phyloP scores from a whole-genome alignment of 495 filamentous ascomycete genomes.

The Glarea lozoyensis region DNA sequence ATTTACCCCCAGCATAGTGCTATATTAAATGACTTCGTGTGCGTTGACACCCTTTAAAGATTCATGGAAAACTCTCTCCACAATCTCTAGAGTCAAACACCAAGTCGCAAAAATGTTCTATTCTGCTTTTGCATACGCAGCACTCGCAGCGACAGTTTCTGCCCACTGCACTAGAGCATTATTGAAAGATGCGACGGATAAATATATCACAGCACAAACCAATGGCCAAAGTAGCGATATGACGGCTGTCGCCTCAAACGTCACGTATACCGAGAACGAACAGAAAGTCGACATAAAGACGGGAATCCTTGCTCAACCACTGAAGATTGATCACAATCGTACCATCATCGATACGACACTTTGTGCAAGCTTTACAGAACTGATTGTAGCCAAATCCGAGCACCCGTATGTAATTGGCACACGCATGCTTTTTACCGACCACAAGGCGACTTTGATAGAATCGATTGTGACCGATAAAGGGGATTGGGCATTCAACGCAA shows the following conservation, averaged over 20 bases:
- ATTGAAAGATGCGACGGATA: constrained; percentile 21
- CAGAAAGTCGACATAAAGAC: constrained; percentile 22
- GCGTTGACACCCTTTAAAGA: too few species aligned
- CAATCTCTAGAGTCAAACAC: too few species aligned
- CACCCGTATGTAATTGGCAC: constrained; percentile 21
- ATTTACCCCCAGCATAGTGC: too few species aligned
- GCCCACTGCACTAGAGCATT: constrained; percentile 26
- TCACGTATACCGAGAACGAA: constrained; percentile 31
- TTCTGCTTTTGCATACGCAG: too few species aligned
- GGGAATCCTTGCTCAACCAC: constrained; percentile 24
- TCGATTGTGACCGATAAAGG: constrained; percentile 14
- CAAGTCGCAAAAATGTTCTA: too few species aligned
- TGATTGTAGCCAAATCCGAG: constrained; percentile 21
- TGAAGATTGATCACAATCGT: constrained; percentile 30
- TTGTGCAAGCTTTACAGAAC: constrained; percentile 33
- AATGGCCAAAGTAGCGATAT: constrained; percentile 14
- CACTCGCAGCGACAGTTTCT: constrained; percentile 6
- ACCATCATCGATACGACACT: constrained; percentile 28
- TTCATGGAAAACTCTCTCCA: too few species aligned
- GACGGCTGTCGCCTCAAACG: constrained; percentile 17
- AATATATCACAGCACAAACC: constrained; percentile 26
- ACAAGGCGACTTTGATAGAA: constrained; percentile 10
- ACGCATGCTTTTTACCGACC: constrained; percentile 4
- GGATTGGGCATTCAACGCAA: constrained; percentile 25
- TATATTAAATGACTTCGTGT: too few species aligned